Evolutionary conservation across 352 stramenopile species (phyloP).

Genomic region (Phytopythium litorale): DNA sequence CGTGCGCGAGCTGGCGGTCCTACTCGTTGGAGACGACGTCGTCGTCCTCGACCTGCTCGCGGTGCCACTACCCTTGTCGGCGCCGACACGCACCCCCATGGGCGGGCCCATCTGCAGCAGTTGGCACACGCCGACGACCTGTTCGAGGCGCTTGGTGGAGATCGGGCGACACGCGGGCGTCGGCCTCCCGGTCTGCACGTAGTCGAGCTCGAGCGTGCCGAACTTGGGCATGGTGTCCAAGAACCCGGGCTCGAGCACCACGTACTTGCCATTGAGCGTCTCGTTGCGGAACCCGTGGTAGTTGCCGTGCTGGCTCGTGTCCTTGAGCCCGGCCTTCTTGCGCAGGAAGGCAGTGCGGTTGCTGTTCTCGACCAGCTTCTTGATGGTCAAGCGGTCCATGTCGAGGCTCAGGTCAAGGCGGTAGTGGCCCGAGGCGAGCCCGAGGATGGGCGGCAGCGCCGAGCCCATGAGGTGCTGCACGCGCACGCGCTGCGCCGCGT

Average conservation of each 20-base stretch:
- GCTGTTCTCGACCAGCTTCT: slow-evolving; percentile 75
- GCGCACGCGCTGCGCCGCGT: slow-evolving; percentile 34
- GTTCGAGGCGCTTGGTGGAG: slow-evolving; percentile 60
- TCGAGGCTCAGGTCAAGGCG: slow-evolving; percentile 60
- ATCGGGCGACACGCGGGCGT: slow-evolving; percentile 26
- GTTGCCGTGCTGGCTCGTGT: slow-evolving; percentile 73
- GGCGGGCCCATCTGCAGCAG: slow-evolving; percentile 38
- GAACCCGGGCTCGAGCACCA: slow-evolving; percentile 49
- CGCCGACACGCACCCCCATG: slow-evolving; percentile 23
- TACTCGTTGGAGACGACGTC: neutral
- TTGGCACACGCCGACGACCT: slow-evolving; percentile 58
- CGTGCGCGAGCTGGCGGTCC: neutral
- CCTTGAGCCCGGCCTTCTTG: slow-evolving; percentile 57
- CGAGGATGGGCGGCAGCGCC: slow-evolving; percentile 60
- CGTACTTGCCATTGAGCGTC: slow-evolving; percentile 58
- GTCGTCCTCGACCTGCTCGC: neutral
- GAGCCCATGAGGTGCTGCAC: slow-evolving; percentile 66
- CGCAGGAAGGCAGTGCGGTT: slow-evolving; percentile 72
- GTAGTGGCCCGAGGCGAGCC: slow-evolving; percentile 61
- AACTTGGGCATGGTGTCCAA: slow-evolving; percentile 66
- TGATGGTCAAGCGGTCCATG: slow-evolving; percentile 58
- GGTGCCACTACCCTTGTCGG: neutral
- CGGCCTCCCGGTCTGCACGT: slow-evolving; percentile 48
- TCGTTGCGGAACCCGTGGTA: slow-evolving; percentile 79
- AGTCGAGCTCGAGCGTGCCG: slow-evolving; percentile 74